Percentiles rank a stretch among this genome's conserved stretches.
These are phyloP conservation scores for Umbilicus rupestris DNA, from an alignment of 164 flowering plant genomes.

Conservation along the genomic window DNA sequence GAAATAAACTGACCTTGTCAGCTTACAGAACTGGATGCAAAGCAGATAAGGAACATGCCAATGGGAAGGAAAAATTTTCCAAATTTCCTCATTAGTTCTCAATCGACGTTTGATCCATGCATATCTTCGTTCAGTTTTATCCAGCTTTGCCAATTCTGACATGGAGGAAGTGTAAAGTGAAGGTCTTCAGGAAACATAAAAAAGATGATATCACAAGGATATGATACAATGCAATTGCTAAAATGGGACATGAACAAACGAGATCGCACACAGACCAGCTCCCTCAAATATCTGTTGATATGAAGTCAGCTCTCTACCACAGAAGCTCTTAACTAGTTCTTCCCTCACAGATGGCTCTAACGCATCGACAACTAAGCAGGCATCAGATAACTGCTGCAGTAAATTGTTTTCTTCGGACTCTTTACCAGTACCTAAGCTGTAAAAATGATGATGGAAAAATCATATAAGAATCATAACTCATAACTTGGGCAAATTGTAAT, in stretches of 20 bases:
- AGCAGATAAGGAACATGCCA: conserved; percentile 94
- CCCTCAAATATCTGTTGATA: conserved; percentile 98
- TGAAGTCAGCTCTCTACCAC: conserved; percentile 90
- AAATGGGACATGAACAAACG: not conserved
- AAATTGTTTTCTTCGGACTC: conserved; percentile 83
- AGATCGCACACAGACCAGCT: conserved; percentile 54
- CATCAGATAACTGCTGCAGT: conserved; percentile 88
- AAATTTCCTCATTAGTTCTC: conserved; percentile 93
- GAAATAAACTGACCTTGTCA: conserved; percentile 59
- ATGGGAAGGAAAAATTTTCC: conserved; percentile 87
- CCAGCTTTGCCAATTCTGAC: conserved; percentile 84
- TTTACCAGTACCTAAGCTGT: conserved; percentile 96
- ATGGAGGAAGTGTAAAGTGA: conserved; percentile 3
- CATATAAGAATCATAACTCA: not conserved
- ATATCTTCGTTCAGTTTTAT: conserved; percentile 91
- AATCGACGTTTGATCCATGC: conserved; percentile 98
- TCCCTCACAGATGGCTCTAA: conserved; percentile 96
- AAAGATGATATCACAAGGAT: not conserved
- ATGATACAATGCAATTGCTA: not conserved
- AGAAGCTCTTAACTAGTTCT: conserved; percentile 86
- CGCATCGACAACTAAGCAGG: conserved; percentile 97
- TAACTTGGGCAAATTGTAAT: not conserved
- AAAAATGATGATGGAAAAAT: not conserved
- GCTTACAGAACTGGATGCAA: conserved; percentile 92
- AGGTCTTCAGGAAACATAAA: conserved; percentile 10